Evolutionary conservation across 2,329 filamentous ascomycete genomes (phyloP).

Genomic region (Talaromyces pinophilus): DNA sequence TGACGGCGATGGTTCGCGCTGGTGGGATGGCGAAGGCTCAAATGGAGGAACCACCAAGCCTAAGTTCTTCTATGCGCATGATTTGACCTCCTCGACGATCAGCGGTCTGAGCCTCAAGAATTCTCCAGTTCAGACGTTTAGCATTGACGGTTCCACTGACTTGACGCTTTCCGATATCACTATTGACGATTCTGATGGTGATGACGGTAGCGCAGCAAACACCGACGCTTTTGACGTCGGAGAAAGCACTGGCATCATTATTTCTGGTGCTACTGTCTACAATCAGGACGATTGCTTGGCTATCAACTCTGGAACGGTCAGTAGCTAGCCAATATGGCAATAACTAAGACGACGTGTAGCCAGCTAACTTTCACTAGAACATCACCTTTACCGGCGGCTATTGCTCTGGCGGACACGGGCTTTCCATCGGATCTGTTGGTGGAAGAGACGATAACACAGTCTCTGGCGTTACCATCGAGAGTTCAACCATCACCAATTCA

Average conservation of each 20-base stretch:
- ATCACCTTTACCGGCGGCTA: conserved; percentile 50
- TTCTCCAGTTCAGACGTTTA: conserved; percentile 40
- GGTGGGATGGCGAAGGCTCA: conserved; percentile 63
- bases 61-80: conserved; percentile 59
- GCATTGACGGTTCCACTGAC: conserved; percentile 33
- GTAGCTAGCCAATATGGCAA: background rate
- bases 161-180: conserved; percentile 56
- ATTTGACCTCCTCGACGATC: conserved; percentile 35
- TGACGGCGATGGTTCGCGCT: conserved; percentile 58
- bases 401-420: conserved; percentile 45
- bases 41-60: conserved; percentile 66
- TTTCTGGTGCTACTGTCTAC: conserved; percentile 55
- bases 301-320: conserved; percentile 53
- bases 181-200: conserved; percentile 60
- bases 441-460: conserved; percentile 56
- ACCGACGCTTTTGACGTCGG: conserved; percentile 63
- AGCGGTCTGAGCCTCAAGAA: conserved; percentile 36
- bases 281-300: conserved; percentile 66
- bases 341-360: conserved; percentile 5
- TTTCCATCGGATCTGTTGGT: conserved; percentile 45
- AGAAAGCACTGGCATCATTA: conserved; percentile 51
- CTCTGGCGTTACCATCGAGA: conserved; percentile 52
- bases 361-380: conserved; percentile 30
- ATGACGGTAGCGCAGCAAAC: conserved; percentile 51
- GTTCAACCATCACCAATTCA: conserved; percentile 52